Evolutionary conservation across 441 rosid genomes (phyloP), one percentile per base, ranked within the genome.

Genomic region (Gossypium aridum): DNA sequence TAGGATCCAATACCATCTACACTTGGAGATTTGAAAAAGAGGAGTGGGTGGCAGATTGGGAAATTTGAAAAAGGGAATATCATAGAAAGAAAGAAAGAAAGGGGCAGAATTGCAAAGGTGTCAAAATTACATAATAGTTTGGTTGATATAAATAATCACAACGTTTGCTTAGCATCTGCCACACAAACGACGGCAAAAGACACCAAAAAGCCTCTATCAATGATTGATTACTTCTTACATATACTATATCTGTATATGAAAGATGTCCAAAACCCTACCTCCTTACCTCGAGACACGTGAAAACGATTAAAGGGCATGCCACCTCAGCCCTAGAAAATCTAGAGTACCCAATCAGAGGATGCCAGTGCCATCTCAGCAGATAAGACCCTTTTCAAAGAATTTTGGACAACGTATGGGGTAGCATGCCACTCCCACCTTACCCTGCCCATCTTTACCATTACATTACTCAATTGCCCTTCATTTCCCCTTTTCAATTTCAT

Each of bases 361-460:
- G 81, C 87, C 90, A 85, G 0, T 34, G 81, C 87, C 90, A 85
- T 1, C 2, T 82, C 81, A 79, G 62, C 77, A 70, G 90, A 88
- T 88, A 80, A 82, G 84, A 75, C 74, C 4, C 62, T 60, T 64
- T 75, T 45, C 7, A 0, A 13, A 14, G 47, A 26, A 68, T 45
- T 65, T 39, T 71, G 83, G 82, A 78, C 86, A 75, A 71, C 81
- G 79, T 34, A 74, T 76, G 83, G 83, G 83, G 87, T 76, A 69
- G 75, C 79, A 72, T 25, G 31, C 62, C 71, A 5, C 19, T 47
- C 2, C n/a, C 14, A 10, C 53, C 53, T 13, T 47, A 12, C 14
- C n/a, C 53, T 47, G 53, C 45, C 45, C 45, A 37, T 37, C 45
- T 37, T 8, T 37, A 37, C 45, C 45, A 2, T 37, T 37, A 8